phyloP scores from a whole-genome alignment of 2,329 filamentous ascomycete species.

The Lomentospora prolificans region DNA sequence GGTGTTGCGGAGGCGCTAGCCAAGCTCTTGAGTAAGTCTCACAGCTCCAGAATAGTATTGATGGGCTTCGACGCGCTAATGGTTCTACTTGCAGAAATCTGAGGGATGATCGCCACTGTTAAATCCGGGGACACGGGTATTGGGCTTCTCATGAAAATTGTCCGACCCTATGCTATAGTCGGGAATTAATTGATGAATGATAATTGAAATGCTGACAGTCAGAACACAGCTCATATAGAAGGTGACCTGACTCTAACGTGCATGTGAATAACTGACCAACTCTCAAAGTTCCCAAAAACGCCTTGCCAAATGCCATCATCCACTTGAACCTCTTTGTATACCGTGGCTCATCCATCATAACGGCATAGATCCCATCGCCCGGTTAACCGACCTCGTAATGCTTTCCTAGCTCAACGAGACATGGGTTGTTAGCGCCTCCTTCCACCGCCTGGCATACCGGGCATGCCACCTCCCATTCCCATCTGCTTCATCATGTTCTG shows the following conservation, averaged over 20 bases:
- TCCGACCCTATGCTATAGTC: no score
- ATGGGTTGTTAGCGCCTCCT: slow-evolving; percentile 17
- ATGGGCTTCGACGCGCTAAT: background rate
- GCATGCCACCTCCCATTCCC: slow-evolving; percentile 45
- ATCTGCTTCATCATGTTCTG: slow-evolving; percentile 70
- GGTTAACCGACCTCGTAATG: background rate
- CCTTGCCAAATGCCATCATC: background rate
- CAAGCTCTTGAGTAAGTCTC: slow-evolving; percentile 27
- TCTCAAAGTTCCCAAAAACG: background rate
- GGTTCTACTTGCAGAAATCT: background rate
- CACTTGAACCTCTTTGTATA: background rate
- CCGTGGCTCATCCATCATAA: background rate
- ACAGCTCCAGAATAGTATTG: background rate
- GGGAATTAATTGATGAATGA: no score
- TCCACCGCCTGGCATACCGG: slow-evolving; percentile 21
- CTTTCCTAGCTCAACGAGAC: no score
- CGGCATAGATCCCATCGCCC: no score
- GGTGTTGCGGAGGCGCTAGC: slow-evolving; percentile 41
- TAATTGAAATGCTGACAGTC: background rate
- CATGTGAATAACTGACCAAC: background rate
- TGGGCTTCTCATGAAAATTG: no score
- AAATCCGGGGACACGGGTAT: no score
- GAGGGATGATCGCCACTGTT: no score
- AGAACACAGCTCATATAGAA: background rate
- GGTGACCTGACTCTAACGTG: background rate